Evolutionary conservation across 2,329 filamentous ascomycete species (phyloP).

Genomic region (Sporothrix brasiliensis): DNA sequence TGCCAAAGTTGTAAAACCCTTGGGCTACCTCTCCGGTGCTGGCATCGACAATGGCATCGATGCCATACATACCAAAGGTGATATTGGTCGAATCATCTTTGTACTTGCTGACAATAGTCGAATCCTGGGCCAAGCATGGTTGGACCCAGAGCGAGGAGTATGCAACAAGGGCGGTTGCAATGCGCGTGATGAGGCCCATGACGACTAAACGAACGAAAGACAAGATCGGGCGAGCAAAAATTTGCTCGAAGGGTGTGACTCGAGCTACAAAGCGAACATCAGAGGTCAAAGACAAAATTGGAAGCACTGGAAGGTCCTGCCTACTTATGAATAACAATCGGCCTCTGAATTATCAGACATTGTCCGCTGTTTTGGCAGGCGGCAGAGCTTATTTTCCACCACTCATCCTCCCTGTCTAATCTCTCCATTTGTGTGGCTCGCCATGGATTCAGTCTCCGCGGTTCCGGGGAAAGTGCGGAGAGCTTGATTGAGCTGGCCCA

Average conservation of each 20-base stretch:
- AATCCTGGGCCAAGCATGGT: slow-evolving; percentile 30
- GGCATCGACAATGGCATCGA: slow-evolving; percentile 29
- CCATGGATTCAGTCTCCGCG: slow-evolving; percentile 26
- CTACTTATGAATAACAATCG: slow-evolving; percentile 8
- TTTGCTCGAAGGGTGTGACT: not conserved
- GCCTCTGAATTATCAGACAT: too few relatives aligned
- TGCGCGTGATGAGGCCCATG: slow-evolving; percentile 28
- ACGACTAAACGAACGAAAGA: not conserved
- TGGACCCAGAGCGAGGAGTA: slow-evolving; percentile 19
- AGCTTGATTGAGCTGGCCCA: not conserved
- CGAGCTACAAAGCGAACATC: not conserved
- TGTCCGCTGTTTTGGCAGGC: not conserved
- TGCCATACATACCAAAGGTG: slow-evolving; percentile 34
- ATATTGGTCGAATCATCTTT: slow-evolving; percentile 33
- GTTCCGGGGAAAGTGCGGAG: slow-evolving; percentile 21
- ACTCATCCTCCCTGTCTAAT: not conserved
- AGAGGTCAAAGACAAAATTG: not conserved
- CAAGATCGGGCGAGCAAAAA: not conserved
- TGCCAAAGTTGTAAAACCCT: slow-evolving; percentile 48
- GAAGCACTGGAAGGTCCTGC: not conserved
- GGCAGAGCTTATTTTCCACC: slow-evolving; percentile 2
- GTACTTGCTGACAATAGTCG: slow-evolving; percentile 26
- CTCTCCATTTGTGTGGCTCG: not conserved
- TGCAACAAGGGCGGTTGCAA: slow-evolving; percentile 31
- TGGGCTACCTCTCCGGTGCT: slow-evolving; percentile 29